These are phyloP conservation scores for Evernia prunastri DNA, from an alignment of 495 filamentous ascomycete species.

Conservation along the genomic window DNA sequence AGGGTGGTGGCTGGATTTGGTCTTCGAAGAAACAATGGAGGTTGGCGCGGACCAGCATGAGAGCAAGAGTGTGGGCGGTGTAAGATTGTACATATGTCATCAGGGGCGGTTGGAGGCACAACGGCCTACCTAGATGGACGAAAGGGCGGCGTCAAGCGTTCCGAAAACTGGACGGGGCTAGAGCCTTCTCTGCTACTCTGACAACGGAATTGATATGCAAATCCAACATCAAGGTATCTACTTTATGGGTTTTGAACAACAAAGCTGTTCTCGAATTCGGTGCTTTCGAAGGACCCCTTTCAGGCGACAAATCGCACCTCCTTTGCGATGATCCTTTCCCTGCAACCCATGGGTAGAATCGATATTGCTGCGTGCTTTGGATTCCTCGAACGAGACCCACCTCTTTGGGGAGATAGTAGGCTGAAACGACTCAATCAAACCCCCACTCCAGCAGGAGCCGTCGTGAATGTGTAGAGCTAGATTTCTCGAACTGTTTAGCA, in stretches of 20 bases:
- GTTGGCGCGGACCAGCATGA: neutral
- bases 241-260: neutral
- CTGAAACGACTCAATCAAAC: neutral
- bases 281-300: neutral
- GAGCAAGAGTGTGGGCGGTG: slow-evolving; percentile 29
- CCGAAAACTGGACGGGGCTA: neutral
- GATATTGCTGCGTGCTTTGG: neutral
- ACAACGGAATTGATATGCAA: neutral
- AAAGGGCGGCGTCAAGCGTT: neutral
- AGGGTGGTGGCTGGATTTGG: neutral
- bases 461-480: neutral
- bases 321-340: neutral
- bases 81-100: slow-evolving; percentile 16
- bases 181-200: neutral
- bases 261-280: neutral
- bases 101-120: neutral
- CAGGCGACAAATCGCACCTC: neutral
- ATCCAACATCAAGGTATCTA: neutral
- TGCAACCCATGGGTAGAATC: neutral
- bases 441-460: neutral
- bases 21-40: neutral
- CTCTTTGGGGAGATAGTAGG: neutral
- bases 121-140: neutral
- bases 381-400: neutral
- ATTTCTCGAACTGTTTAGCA: neutral